phyloP scores from a whole-genome alignment of 2,329 filamentous ascomycete species.

The Aspergillus tamarii region DNA sequence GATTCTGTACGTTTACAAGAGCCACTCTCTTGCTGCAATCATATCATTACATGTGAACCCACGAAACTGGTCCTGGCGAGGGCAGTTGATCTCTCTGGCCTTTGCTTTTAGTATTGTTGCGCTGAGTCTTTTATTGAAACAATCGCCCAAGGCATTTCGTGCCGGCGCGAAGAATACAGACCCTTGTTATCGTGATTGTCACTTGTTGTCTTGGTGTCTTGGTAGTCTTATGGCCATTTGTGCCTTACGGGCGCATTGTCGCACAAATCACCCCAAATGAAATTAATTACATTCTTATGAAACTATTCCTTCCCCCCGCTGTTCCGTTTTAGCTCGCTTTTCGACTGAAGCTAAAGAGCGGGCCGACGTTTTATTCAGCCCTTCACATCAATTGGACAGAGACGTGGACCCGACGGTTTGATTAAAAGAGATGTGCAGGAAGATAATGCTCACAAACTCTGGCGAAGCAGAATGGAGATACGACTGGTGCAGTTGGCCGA shows the following conservation, averaged over 20 bases:
- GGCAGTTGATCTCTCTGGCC: not conserved
- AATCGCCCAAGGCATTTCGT: not conserved
- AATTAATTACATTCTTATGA: no score
- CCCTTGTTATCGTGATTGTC: not conserved
- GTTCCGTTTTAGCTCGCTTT: not conserved
- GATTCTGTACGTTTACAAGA: no score
- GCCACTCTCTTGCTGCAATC: not conserved
- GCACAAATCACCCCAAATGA: not conserved
- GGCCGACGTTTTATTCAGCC: not conserved
- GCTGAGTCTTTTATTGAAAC: not conserved
- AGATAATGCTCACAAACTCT: not conserved
- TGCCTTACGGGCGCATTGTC: not conserved
- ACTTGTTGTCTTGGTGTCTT: not conserved
- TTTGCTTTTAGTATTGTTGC: not conserved
- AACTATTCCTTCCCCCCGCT: not conserved
- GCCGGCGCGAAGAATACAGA: not conserved
- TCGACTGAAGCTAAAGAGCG: not conserved
- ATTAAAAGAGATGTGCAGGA: not conserved
- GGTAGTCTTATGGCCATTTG: not conserved
- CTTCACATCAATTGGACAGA: not conserved
- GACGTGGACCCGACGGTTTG: not conserved
- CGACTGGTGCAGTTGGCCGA: slow-evolving; percentile 11
- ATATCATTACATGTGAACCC: not conserved
- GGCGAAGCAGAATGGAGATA: slow-evolving; percentile 4
- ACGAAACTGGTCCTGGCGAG: not conserved